These are phyloP conservation scores for Penicillium sp. DNA, from an alignment of 2,329 filamentous ascomycete species.

Conservation along the genomic window DNA sequence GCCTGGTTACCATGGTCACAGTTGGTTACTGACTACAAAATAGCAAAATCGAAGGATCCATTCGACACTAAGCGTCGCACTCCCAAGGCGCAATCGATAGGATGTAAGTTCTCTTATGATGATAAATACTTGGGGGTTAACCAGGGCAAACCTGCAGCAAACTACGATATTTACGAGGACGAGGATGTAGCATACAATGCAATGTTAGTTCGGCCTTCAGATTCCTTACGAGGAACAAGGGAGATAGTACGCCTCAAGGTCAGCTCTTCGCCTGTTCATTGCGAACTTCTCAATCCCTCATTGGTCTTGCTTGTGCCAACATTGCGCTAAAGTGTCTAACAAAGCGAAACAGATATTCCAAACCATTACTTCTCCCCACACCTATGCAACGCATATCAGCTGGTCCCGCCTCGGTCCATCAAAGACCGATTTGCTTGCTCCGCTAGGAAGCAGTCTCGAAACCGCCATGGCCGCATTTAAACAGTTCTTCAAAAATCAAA, in stretches of 20 bases:
- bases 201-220: constrained; percentile 57
- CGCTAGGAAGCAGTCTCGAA: constrained; percentile 36
- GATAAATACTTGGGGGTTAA: neutral
- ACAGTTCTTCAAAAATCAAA: constrained; percentile 62
- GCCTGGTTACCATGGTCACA: neutral
- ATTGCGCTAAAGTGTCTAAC: neutral
- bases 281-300: neutral
- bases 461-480: constrained; percentile 59
- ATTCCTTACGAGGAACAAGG: constrained; percentile 55
- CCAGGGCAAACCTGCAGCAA: constrained; percentile 45
- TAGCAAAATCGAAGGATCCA: constrained; percentile 3
- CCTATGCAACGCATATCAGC: constrained; percentile 66
- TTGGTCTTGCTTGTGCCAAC: neutral
- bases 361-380: constrained; percentile 61
- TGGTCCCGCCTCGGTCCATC: constrained; percentile 40
- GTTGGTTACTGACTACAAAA: neutral
- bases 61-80: constrained; percentile 13
- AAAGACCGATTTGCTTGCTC: constrained; percentile 39
- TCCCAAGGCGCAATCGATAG: constrained; percentile 3
- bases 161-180: constrained; percentile 66
- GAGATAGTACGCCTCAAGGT: constrained; percentile 67
- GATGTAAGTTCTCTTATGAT: neutral
- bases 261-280: constrained; percentile 35
- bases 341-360: constrained; percentile 66
- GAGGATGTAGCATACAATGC: constrained; percentile 68